Conservation (phyloP, 192 early-diverging fungal genomes). For the Coemansia reversa region DNA sequence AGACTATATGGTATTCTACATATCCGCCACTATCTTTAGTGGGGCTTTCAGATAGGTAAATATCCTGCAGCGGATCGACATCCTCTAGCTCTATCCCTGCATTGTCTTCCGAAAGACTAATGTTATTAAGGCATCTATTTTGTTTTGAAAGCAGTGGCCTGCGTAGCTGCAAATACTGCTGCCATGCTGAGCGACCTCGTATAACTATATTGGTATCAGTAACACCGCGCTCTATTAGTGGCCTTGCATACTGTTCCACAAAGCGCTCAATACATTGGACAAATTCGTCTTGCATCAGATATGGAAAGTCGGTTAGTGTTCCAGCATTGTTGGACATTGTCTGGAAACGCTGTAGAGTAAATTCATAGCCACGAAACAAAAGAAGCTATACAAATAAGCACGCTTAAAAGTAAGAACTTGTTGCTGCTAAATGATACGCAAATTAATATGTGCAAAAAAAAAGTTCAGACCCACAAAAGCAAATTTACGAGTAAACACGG, state of each 20-base stretch:
- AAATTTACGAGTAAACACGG: neutral
- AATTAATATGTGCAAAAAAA: too few species aligned
- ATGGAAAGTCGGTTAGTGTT: constrained; percentile 17
- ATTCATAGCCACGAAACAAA: neutral
- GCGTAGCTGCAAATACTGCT: constrained; percentile 11
- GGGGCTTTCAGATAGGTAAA: neutral
- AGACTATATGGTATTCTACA: constrained; percentile 41
- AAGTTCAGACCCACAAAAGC: neutral
- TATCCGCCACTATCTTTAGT: neutral
- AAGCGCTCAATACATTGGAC: constrained; percentile 15
- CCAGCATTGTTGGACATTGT: neutral
- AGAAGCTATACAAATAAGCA: neutral
- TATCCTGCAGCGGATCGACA: constrained; percentile 1
- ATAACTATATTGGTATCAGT: neutral
- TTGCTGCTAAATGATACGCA: too few species aligned
- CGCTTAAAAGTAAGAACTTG: too few species aligned
- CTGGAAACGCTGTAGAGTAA: neutral
- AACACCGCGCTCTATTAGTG: neutral
- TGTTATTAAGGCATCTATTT: neutral
- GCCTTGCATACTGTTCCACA: constrained; percentile 4
- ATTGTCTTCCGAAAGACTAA: neutral
- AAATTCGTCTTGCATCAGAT: constrained; percentile 25
- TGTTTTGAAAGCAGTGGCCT: neutral
- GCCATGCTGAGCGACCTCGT: neutral
- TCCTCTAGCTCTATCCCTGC: constrained; percentile 6